phyloP scores from a whole-genome alignment of 2,329 filamentous ascomycete species.

The Samsoniella hepiali region DNA sequence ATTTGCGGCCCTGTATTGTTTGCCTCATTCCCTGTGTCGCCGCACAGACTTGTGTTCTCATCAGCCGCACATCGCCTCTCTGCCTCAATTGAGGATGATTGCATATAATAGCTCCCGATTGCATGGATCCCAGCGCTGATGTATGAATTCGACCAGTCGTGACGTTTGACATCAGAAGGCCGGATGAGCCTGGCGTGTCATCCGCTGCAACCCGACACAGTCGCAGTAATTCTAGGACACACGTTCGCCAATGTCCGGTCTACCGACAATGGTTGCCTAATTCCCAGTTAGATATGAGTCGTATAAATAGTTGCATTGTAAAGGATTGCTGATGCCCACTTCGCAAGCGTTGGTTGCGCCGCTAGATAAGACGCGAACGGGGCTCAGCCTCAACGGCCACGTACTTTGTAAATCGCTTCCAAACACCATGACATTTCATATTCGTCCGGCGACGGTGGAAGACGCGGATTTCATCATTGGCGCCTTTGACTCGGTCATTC shows the following conservation, averaged over 20 bases:
- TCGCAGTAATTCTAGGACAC: no score
- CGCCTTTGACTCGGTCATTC: slow-evolving; percentile 31
- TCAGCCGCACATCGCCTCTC: neutral
- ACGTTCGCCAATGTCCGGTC: no score
- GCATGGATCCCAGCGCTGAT: neutral
- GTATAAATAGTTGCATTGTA: no score
- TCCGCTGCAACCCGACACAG: no score
- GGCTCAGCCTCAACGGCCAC: neutral
- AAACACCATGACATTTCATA: slow-evolving; percentile 23
- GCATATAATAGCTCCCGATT: neutral
- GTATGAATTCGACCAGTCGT: no score
- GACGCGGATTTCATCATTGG: slow-evolving; percentile 31
- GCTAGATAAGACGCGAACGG: neutral
- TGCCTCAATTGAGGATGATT: neutral
- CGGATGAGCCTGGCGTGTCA: no score
- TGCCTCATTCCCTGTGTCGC: neutral
- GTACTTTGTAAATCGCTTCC: neutral
- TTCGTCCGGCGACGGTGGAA: slow-evolving; percentile 24
- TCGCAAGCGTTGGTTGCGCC: neutral
- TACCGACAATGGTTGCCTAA: no score
- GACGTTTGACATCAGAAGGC: no score
- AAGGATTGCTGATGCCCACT: no score
- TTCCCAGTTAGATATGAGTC: no score
- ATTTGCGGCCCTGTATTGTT: neutral
- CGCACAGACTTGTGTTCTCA: neutral